Evolutionary conservation across 2,329 filamentous ascomycete genomes (phyloP), one percentile per base, ranked within the genome.

Genomic region (Talaromyces sp.): DNA sequence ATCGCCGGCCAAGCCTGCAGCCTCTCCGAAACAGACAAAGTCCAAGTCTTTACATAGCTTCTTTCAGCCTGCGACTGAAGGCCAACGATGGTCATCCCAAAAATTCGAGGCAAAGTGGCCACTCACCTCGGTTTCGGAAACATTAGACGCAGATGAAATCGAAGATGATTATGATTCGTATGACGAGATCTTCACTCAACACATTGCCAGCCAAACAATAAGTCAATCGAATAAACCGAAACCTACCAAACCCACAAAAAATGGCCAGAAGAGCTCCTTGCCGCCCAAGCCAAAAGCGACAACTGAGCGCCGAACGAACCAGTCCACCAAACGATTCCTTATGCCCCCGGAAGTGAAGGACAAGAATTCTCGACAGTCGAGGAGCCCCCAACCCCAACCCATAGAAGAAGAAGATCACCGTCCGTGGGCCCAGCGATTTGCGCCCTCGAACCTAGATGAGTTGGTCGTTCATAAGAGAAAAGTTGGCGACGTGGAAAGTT

Each of bases 381-480:
- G 65, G 17, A 65, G 61, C 11, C 7, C 35, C 8, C 47, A 61
- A 11, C 7, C 35, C 8, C 47, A 35, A 13, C 13, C 20, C 6
- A 32, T 43, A 24, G 9, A 39, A 10, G 36, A 58, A 24, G 19
- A 27, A 32, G 87, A 91, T 60, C 73, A 79, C 44, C 82, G 88
- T 47, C 91, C 93, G 3, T 97, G 93, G 93, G 89, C 89, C 14
- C 92, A 97, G 62, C 85, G 86, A 61, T 97, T 91, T 71, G 86
- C 84, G 2, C 93, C 93, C 0, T 65, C 71, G 2, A 88, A 83
- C 61, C 71, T 97, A 11, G 86, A 91, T 14, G 93, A 97, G 74
- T 78, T 99, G 41, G 93, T 89, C 0, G 93, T 99, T 16, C 92
- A 99, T 72, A 97, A 95, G 77, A 94, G 85, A 64, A 99, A 99